phyloP scores from a whole-genome alignment of 257 asterid species.

The Ligustrum vulgare region DNA sequence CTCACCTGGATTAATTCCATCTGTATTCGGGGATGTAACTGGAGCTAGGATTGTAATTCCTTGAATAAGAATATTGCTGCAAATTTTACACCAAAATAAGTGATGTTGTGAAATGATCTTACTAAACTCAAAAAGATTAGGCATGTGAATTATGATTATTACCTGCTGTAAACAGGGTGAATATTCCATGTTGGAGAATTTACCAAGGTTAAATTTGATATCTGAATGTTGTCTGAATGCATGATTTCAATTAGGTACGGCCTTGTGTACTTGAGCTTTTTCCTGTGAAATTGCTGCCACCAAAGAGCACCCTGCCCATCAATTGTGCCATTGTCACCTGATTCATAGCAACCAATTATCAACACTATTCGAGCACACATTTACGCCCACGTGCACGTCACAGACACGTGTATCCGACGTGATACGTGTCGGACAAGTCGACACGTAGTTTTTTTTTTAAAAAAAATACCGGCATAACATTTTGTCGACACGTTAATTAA shows the following conservation, averaged over 20 bases:
- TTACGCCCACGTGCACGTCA: no score
- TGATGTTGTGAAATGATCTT: background rate
- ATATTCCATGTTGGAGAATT: slow-evolving; percentile 92
- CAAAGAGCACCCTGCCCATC: slow-evolving; percentile 81
- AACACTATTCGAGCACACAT: background rate
- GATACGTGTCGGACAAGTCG: no score
- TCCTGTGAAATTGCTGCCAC: slow-evolving; percentile 86
- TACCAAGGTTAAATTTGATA: slow-evolving; percentile 64
- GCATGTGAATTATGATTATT: background rate
- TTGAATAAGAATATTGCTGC: slow-evolving; percentile 73
- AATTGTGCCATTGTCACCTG: slow-evolving; percentile 84
- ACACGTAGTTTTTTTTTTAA: no score
- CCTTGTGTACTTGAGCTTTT: slow-evolving; percentile 74
- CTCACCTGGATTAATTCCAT: slow-evolving; percentile 85
- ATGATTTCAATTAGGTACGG: slow-evolving; percentile 80
- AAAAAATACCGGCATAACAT: no score
- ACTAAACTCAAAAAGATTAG: background rate
- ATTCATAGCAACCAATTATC: background rate
- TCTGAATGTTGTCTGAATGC: slow-evolving; percentile 74
- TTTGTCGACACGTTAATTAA: no score
- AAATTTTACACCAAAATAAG: slow-evolving; percentile 14
- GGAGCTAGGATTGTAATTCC: slow-evolving; percentile 87
- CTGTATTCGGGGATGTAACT: slow-evolving; percentile 86
- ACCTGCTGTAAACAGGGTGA: slow-evolving; percentile 93
- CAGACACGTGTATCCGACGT: no score